phyloP scores from a whole-genome alignment of 768 basidiomycete species.

The Baorangia bicolor region DNA sequence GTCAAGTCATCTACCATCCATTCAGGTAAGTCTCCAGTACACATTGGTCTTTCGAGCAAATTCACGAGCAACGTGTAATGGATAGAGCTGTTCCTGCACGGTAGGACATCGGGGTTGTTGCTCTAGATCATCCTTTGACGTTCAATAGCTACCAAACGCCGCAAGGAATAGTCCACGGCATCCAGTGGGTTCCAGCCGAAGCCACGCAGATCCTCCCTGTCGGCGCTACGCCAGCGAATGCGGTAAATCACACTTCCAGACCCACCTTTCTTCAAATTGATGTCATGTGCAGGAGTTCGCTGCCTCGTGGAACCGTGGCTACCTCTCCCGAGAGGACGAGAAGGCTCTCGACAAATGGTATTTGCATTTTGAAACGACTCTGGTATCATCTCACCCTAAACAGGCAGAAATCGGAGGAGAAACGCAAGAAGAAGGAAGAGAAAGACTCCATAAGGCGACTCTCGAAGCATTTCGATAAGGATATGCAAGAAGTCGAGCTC shows the following conservation, averaged over 20 bases:
- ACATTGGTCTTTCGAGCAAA: conserved; percentile 1
- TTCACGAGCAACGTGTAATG: conserved; percentile 18
- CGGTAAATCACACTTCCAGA: conserved; percentile 38
- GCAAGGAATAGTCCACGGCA: conserved; percentile 63
- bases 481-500: conserved; percentile 52
- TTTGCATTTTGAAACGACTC: conserved; percentile 1
- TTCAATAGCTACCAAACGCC: conserved; percentile 65
- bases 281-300: conserved; percentile 49
- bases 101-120: conserved; percentile 38
- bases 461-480: conserved; percentile 39
- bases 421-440: conserved; percentile 54
- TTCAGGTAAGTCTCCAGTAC: conserved; percentile 56
- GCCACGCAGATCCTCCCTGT: conserved; percentile 57
- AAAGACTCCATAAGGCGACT: conserved; percentile 40
- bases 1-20: conserved; percentile 62
- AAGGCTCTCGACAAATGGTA: conserved; percentile 49
- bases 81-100: conserved; percentile 71
- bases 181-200: conserved; percentile 68
- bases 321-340: conserved; percentile 40
- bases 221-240: conserved; percentile 58
- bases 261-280: conserved; percentile 1
- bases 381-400: conserved; percentile 13
- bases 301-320: conserved; percentile 52
- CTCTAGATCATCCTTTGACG: conserved; percentile 6
- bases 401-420: conserved; percentile 51